Conservation (phyloP, 805 yeast genomes). For the Saturnispora saitoi region DNA sequence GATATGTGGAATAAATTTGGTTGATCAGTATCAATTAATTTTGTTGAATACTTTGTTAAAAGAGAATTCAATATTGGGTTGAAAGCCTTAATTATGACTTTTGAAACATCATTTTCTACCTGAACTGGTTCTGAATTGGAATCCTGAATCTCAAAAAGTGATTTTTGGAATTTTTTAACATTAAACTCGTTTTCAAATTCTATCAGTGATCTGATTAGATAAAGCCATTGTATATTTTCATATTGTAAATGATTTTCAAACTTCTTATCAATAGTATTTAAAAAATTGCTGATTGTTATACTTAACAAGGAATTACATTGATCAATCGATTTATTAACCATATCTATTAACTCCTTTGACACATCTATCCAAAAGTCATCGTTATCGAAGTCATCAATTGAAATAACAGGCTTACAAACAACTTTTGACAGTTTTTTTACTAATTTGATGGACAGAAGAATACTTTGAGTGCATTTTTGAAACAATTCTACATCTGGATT, state of each 20-base stretch:
- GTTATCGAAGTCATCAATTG: constrained; percentile 31
- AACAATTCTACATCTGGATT: constrained; percentile 5
- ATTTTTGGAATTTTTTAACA: constrained; percentile 10
- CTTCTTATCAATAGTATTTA: constrained; percentile 10
- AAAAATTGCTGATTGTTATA: constrained; percentile 14
- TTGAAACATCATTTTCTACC: constrained; percentile 9
- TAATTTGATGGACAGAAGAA: constrained; percentile 16
- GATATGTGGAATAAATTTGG: constrained; percentile 19
- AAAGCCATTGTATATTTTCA: constrained; percentile 18
- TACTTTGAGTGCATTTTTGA: constrained; percentile 13
- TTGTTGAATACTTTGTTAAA: constrained; percentile 7
- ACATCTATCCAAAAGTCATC: constrained; percentile 24
- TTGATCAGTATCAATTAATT: background rate
- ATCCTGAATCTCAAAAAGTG: constrained; percentile 2
- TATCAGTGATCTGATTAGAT: constrained; percentile 20
- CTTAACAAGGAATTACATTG: constrained; percentile 13
- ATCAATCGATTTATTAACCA: constrained; percentile 16
- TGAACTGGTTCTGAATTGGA: background rate
- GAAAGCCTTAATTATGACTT: constrained; percentile 10
- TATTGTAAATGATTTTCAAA: background rate
- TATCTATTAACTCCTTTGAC: constrained; percentile 10
- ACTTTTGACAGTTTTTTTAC: constrained; percentile 16
- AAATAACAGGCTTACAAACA: constrained; percentile 25
- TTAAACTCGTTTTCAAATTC: constrained; percentile 20
- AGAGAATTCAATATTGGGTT: constrained; percentile 11